Base-by-base conservation (phyloP, 2,329 filamentous ascomycete genomes). In the Conoideocrella luteorostrata region DNA sequence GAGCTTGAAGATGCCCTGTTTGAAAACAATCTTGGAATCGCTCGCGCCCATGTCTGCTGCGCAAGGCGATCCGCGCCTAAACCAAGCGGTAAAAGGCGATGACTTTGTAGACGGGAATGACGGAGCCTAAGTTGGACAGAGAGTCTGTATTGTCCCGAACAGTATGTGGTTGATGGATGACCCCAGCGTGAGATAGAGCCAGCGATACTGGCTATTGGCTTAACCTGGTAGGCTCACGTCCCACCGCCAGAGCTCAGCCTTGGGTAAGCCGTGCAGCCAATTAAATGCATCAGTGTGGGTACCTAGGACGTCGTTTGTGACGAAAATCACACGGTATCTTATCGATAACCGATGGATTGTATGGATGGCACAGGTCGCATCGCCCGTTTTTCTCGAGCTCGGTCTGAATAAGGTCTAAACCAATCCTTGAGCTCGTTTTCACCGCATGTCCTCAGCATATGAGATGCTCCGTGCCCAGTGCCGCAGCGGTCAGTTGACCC, bases 1-100 rank as follows among this genome's bases (percentile, higher is more conserved):
- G 47, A 98, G 80, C 61, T 86, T 82, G 72, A 97, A 96, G 71
- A 97, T 95, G 68, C 90, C 91, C 69, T 95, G 88, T 70, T 96
- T 97, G 78, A 98, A 97, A 62, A 91, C 88, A 62, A 97, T 82
- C 77, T 97, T 97, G 59, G 91, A 97, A 71, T 97, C 91, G 69
- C 91, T 96, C 62, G 91, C 91, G 67, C 93, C 93, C 93, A 98
- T 98, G 34, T 51, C 52, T 58, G 55, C 47, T 50, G 53, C 48
- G 53, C 51, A 53, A 59, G 54, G 54, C 49, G 43, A 24, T 39
- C 30, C 36, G 35, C 47, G 37, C 34, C 24, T 30, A 39, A 35
- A 28, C 44, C 38, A 47, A 49, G 50, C 48, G 44, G 23, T 36
- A 39, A 30, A 38, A 41, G n/a, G n/a, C n/a, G 38, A 50, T 47